A percentile compares a stretch with the other conserved stretches of the same genome.
These are phyloP conservation scores for Yarrowia osloensis DNA, from an alignment of 805 yeast species.

Conservation along the genomic window DNA sequence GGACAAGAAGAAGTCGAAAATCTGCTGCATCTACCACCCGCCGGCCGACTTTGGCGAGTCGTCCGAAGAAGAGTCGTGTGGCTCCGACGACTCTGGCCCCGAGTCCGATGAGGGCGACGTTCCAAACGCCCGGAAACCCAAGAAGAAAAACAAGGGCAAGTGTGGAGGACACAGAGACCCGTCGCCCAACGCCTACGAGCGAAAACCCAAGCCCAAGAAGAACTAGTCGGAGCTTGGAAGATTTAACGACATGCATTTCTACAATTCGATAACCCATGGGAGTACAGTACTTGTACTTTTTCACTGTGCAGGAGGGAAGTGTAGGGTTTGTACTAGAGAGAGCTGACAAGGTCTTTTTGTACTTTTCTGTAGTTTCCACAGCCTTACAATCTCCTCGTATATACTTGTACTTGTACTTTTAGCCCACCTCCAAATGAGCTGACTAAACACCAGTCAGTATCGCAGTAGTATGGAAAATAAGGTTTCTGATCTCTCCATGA, in stretches of 20 bases:
- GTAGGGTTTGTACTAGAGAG: too few relatives aligned
- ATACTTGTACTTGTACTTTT: too few relatives aligned
- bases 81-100: constrained; percentile 43
- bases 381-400: too few relatives aligned
- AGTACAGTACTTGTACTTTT: too few relatives aligned
- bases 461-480: background rate
- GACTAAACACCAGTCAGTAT: background rate
- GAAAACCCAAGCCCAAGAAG: constrained; percentile 57
- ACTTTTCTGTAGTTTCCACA: too few relatives aligned
- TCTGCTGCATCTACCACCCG: constrained; percentile 66
- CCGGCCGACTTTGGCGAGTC: constrained; percentile 46
- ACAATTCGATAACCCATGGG: background rate
- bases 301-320: too few relatives aligned
- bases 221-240: background rate
- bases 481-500: background rate
- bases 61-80: constrained; percentile 40
- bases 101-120: constrained; percentile 38
- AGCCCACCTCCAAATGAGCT: background rate
- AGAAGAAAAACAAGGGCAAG: constrained; percentile 33
- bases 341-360: too few relatives aligned
- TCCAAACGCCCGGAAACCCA: constrained; percentile 32
- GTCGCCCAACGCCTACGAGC: constrained; percentile 83
- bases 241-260: background rate
- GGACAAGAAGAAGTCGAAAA: constrained; percentile 86
- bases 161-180: constrained; percentile 43